phyloP scores from a whole-genome alignment of 345 rosid species.

The Geranium rotundifolium region DNA sequence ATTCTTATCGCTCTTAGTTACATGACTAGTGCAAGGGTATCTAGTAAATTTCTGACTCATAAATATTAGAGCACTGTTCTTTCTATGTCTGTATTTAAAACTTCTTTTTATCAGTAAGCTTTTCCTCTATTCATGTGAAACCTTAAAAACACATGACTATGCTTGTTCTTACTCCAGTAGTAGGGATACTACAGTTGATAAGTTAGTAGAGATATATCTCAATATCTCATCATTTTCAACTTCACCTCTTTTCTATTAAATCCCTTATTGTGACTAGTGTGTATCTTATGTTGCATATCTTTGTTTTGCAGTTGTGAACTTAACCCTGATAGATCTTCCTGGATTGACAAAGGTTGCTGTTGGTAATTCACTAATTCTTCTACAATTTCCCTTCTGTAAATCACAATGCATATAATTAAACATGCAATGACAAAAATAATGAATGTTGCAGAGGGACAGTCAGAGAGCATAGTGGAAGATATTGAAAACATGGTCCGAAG shows the following conservation, averaged over 20 bases:
- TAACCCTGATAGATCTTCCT: slow-evolving; percentile 97
- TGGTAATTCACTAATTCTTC: slow-evolving; percentile 37
- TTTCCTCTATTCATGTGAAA: too few relatives aligned
- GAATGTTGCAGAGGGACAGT: slow-evolving; percentile 76
- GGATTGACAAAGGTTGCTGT: slow-evolving; percentile 99
- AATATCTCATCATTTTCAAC: not conserved
- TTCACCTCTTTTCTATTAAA: not conserved
- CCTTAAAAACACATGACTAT: too few relatives aligned
- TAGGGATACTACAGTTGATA: too few relatives aligned
- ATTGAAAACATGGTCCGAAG: slow-evolving; percentile 99
- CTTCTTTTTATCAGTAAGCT: not conserved
- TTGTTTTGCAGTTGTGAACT: slow-evolving; percentile 70
- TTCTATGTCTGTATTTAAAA: too few relatives aligned
- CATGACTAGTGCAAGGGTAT: not conserved
- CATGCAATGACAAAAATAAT: slow-evolving; percentile 11
- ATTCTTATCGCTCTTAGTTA: not conserved
- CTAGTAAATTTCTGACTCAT: not conserved
- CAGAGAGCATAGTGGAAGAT: slow-evolving; percentile 77
- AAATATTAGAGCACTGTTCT: not conserved
- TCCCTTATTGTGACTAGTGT: not conserved
- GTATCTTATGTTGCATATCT: not conserved
- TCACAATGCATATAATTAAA: not conserved
- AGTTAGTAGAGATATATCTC: too few relatives aligned
- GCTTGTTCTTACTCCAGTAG: too few relatives aligned
- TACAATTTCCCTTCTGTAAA: slow-evolving; percentile 1